phyloP scores from a whole-genome alignment of 2,329 filamentous ascomycete species.

The Madurella mycetomatis region DNA sequence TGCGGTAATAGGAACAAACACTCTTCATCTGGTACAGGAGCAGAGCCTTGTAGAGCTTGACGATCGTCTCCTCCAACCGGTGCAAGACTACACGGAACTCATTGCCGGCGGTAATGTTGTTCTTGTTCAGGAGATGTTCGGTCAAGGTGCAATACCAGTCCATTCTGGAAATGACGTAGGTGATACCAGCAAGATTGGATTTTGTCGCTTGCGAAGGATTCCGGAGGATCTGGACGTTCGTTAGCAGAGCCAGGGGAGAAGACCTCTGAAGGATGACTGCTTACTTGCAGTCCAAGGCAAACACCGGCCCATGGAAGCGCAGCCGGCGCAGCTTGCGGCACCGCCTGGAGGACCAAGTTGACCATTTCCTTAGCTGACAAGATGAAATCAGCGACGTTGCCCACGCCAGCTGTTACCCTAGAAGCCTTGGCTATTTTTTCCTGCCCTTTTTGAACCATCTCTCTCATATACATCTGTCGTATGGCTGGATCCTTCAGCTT shows the following conservation, averaged over 20 bases:
- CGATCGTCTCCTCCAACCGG: conserved; percentile 2
- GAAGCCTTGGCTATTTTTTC: too few species aligned
- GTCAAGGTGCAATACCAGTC: conserved; percentile 20
- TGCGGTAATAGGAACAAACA: conserved; percentile 32
- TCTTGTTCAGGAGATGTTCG: conserved; percentile 15
- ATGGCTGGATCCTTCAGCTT: too few species aligned
- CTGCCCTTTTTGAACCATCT: too few species aligned
- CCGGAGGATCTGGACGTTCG: conserved; percentile 11
- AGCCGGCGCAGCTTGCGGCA: too few species aligned
- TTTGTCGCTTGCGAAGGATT: conserved; percentile 17
- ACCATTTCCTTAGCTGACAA: too few species aligned
- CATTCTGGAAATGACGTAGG: conserved; percentile 18
- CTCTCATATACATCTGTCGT: too few species aligned
- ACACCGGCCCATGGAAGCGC: conserved; percentile 17
- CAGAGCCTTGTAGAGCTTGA: conserved; percentile 35
- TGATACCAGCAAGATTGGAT: conserved; percentile 18
- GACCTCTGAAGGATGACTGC: neutral
- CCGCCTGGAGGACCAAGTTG: too few species aligned
- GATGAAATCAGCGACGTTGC: too few species aligned
- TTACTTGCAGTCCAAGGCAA: conserved; percentile 15
- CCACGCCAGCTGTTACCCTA: too few species aligned
- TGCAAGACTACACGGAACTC: neutral
- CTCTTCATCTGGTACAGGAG: conserved; percentile 39
- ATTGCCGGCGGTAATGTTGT: neutral
- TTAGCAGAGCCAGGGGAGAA: conserved; percentile 1